phyloP scores from a whole-genome alignment of 225 moss, liverwort and hornwort genomes.

The Rhytidiadelphus loreus region DNA sequence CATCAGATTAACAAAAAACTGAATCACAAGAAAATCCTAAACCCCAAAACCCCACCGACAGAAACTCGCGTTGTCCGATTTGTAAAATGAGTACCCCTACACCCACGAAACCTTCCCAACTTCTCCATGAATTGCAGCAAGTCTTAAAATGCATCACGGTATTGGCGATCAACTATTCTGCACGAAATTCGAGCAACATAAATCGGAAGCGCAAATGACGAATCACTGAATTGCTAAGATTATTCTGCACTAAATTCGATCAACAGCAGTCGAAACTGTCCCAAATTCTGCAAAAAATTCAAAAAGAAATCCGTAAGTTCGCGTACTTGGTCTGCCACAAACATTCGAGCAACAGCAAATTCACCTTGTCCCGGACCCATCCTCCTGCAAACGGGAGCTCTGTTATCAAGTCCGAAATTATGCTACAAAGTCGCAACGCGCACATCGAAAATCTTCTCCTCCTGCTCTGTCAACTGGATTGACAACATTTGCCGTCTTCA shows the following conservation, averaged over 20 bases:
- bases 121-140: neutral
- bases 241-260: neutral
- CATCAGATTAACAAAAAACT: too few species aligned
- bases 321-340: neutral
- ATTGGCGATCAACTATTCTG: neutral
- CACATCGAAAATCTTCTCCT: constrained; percentile 48
- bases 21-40: neutral
- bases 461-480: constrained; percentile 48
- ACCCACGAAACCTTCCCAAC: neutral
- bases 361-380: constrained; percentile 78
- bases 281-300: neutral
- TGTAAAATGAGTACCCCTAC: neutral
- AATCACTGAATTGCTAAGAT: neutral
- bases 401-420: constrained; percentile 43
- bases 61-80: neutral
- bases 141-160: neutral
- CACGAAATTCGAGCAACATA: too few species aligned
- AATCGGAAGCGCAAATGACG: neutral
- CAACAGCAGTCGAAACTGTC: neutral
- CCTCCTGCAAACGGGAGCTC: constrained; percentile 77
- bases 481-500: constrained; percentile 26
- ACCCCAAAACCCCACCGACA: too few species aligned
- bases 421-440: constrained; percentile 45
- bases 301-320: neutral
- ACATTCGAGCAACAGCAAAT: neutral